Conservation (phyloP, 768 basidiomycete species). For the Lactarius hengduanensis region DNA sequence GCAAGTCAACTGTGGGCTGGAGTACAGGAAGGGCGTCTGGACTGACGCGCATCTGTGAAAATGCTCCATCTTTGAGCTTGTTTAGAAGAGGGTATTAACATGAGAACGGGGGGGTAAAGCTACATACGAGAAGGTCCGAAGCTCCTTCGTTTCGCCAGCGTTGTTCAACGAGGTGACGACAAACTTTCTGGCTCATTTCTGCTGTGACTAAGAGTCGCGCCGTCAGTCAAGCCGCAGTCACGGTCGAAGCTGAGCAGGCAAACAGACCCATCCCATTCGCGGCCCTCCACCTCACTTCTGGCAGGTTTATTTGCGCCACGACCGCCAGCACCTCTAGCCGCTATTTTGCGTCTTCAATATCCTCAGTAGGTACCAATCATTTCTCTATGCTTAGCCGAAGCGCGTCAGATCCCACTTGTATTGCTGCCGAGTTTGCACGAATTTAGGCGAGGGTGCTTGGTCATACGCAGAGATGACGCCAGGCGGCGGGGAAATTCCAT, state of each 20-base stretch:
- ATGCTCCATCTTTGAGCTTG: slow-evolving; percentile 77
- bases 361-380: slow-evolving; percentile 18
- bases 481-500: slow-evolving; percentile 64
- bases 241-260: slow-evolving; percentile 1
- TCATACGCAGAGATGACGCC: slow-evolving; percentile 73
- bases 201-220: slow-evolving; percentile 38
- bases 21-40: slow-evolving; percentile 80
- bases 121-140: slow-evolving; percentile 74
- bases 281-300: slow-evolving; percentile 75
- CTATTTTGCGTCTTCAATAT: slow-evolving; percentile 39
- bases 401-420: slow-evolving; percentile 46
- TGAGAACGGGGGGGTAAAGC: neutral
- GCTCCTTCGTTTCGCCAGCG: slow-evolving; percentile 83
- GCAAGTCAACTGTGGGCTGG: slow-evolving; percentile 72
- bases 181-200: slow-evolving; percentile 62
- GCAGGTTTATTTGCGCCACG: slow-evolving; percentile 82
- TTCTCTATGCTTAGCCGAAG: slow-evolving; percentile 35
- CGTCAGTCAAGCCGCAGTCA: neutral
- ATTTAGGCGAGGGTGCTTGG: slow-evolving; percentile 75
- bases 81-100: neutral
- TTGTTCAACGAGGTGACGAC: slow-evolving; percentile 79
- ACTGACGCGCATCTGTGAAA: slow-evolving; percentile 84
- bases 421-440: slow-evolving; percentile 51
- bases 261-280: slow-evolving; percentile 70
- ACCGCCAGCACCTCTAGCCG: slow-evolving; percentile 60